Percentiles rank a stretch among this genome's conserved stretches.
These are phyloP conservation scores for Eudorina sp. DNA, from an alignment of 139 green algal genomes.

Conservation along the genomic window DNA sequence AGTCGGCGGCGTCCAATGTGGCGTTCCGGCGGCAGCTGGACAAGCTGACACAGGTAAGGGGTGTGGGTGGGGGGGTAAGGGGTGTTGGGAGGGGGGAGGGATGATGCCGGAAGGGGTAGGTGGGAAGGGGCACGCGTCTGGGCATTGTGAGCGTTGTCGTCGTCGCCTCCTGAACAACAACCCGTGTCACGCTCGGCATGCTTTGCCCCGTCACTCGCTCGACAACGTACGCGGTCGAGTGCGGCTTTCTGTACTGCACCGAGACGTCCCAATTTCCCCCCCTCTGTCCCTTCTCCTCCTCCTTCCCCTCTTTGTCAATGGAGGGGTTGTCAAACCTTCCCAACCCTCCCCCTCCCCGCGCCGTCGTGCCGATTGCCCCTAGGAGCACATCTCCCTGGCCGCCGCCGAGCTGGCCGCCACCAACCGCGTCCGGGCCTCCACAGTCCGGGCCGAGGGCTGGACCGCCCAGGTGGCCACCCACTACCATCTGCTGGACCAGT, in stretches of 20 bases:
- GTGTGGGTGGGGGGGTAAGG: neutral
- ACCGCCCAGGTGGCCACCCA: slow-evolving; percentile 35
- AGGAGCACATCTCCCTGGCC: slow-evolving; percentile 2
- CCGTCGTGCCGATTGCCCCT: neutral
- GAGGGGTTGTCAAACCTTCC: neutral
- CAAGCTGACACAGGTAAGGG: neutral
- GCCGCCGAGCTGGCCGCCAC: neutral
- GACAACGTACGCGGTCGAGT: too few relatives aligned
- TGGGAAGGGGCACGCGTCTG: too few relatives aligned
- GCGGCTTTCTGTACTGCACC: too few relatives aligned
- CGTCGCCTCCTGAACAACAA: too few relatives aligned
- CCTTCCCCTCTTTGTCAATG: neutral
- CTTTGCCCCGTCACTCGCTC: too few relatives aligned
- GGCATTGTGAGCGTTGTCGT: too few relatives aligned
- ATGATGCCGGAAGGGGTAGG: too few relatives aligned
- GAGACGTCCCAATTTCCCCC: too few relatives aligned
- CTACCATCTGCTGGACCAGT: slow-evolving; percentile 8
- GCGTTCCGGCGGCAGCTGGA: neutral
- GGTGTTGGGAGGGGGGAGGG: neutral
- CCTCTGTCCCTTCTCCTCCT: neutral
- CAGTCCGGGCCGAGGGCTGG: slow-evolving; percentile 19
- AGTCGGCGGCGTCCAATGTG: neutral
- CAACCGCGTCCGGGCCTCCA: slow-evolving; percentile 39
- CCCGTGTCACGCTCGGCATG: too few relatives aligned
- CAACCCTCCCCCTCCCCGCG: neutral